Conservation (phyloP, 495 filamentous ascomycete genomes). For the Xylaria curta region DNA sequence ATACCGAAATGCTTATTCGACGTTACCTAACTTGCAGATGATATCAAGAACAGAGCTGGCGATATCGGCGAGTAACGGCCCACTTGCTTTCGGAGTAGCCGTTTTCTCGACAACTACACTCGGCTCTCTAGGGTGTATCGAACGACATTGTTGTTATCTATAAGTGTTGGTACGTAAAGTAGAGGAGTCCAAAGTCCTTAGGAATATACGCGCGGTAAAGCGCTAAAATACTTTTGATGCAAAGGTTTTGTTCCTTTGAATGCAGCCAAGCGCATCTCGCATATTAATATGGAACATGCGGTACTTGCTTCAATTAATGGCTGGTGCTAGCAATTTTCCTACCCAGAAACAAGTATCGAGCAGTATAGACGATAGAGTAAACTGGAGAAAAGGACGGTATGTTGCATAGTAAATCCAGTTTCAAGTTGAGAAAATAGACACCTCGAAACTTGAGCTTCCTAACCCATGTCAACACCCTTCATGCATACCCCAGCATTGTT, state of each 20-base stretch:
- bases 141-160: background rate
- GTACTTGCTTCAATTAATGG: background rate
- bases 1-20: background rate
- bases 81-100: background rate
- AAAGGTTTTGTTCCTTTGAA: background rate
- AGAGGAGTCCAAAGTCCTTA: background rate
- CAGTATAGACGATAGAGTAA: background rate
- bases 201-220: constrained; percentile 10
- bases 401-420: background rate
- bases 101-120: background rate
- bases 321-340: background rate
- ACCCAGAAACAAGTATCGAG: no score
- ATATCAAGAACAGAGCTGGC: background rate
- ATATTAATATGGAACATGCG: background rate
- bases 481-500: background rate
- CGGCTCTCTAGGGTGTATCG: background rate
- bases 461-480: background rate
- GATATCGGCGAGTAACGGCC: background rate
- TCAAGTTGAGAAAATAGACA: constrained; percentile 10
- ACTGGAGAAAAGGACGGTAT: background rate
- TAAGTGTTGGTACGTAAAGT: background rate
- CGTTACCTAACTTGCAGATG: background rate
- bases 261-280: background rate
- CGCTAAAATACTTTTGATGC: background rate
- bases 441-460: background rate